Conservation (phyloP, 139 green algal genomes). For the Coelastrella sp. region DNA sequence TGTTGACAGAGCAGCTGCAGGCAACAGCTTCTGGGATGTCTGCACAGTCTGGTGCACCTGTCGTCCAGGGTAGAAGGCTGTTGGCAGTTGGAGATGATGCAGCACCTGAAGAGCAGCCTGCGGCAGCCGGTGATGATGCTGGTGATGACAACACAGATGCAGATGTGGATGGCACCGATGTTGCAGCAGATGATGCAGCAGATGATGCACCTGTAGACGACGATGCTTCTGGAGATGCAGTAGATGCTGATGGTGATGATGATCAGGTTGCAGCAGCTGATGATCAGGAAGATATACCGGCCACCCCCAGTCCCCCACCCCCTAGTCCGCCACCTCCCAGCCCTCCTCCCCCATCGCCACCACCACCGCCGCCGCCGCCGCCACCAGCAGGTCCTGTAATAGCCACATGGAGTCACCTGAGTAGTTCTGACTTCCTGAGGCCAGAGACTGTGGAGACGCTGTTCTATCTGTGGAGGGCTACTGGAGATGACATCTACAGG, state of each 20-base stretch:
- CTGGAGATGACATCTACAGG: slow-evolving; percentile 76
- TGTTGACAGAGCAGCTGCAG: no score
- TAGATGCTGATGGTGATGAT: neutral
- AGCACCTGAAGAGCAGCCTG: neutral
- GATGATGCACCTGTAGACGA: neutral
- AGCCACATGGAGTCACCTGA: slow-evolving; percentile 10
- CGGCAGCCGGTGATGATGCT: neutral
- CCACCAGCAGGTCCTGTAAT: slow-evolving; percentile 8
- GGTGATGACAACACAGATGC: neutral
- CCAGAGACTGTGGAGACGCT: slow-evolving; percentile 88
- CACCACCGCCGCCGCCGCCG: slow-evolving; percentile 25
- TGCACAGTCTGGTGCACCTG: no score
- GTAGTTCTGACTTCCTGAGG: slow-evolving; percentile 76
- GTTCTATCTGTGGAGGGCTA: slow-evolving; percentile 87
- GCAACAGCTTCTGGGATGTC: no score
- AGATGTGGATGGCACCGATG: neutral
- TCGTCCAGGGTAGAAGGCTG: slow-evolving; percentile 2
- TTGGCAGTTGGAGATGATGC: slow-evolving; percentile 8
- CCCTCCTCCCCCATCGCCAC: slow-evolving; percentile 3
- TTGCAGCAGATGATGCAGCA: neutral
- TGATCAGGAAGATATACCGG: neutral
- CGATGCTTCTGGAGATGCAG: neutral
- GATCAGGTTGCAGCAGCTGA: neutral
- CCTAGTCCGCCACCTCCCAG: neutral
- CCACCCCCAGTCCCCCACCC: neutral